Base-by-base conservation (phyloP, 2,329 filamentous ascomycete species). In the Bipolaris gigantea region DNA sequence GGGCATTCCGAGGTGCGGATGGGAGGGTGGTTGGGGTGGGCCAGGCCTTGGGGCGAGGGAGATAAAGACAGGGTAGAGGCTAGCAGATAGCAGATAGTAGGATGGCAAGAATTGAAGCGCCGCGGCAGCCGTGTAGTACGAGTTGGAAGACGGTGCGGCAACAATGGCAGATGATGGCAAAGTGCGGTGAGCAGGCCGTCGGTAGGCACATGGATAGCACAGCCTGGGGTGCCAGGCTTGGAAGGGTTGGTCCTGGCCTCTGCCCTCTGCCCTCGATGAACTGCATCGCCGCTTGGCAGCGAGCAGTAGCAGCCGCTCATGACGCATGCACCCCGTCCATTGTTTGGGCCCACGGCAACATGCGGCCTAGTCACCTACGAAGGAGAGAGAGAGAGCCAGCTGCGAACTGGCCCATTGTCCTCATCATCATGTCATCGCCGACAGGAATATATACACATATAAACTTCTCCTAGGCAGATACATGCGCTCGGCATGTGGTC, bases 111-210 rank as follows among this genome's bases (percentile, higher is more conserved):
- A 30, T 25, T 38, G 32, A 40, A 36, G 46, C 52, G 47, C 48
- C 52, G 47, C 48, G 52, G 30, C 27, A 55, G 27, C 52, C 36
- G 41, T 55, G 42, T 13, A 47, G 41, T 5, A 30, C 0, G 3
- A 13, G 4, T 0, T 13, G 1, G 27, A 30, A 10, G 27, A 13
- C 30, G 30, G 36, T 40, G 46, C 33, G 32, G 33, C 21, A 13
- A 21, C 27, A 30, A 30, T 30, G 15, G 23, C 19, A 32, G 32
- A 25, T 15, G 10, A 40, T 19, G 40, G 47, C 42, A 63, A 63
- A 62, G 54, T 61, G 56, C 60, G 60, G 60, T 63, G 60, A 61
- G 56, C 52, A 40, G 13, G 15, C 21, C 52, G 39, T 35, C 32
- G 40, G 39, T 19, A 39, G 34, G 52, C 50, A 36, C 39, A 52